Evolutionary conservation across 164 flowering plant species (phyloP).

Genomic region (Vitis amurensis): DNA sequence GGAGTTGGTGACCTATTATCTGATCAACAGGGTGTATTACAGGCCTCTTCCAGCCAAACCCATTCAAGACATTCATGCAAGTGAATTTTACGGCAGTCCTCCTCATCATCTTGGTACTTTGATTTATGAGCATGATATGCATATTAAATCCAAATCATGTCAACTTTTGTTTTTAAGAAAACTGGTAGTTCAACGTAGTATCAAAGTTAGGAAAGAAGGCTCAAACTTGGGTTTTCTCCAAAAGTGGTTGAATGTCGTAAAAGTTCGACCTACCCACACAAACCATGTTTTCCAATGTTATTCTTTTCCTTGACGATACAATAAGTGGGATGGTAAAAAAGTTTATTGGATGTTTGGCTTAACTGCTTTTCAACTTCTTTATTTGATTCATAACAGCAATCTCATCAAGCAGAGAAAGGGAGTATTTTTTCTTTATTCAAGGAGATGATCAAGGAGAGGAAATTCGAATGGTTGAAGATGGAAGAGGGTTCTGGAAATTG

Average conservation of each 20-base stretch:
- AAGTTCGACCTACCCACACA: too few species aligned
- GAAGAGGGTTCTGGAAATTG: constrained; percentile 3
- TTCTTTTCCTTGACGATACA: too few species aligned
- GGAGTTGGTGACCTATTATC: constrained; percentile 12
- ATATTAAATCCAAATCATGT: neutral
- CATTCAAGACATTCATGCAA: constrained; percentile 6
- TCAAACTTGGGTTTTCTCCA: too few species aligned
- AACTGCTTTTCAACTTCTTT: neutral
- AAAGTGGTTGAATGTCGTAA: too few species aligned
- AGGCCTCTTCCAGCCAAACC: neutral
- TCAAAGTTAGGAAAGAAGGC: too few species aligned
- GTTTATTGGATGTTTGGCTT: too few species aligned
- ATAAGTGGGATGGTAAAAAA: too few species aligned
- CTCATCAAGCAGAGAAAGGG: neutral
- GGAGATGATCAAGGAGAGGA: neutral
- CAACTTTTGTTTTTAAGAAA: too few species aligned
- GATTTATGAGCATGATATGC: neutral
- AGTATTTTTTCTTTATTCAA: constrained; percentile 5
- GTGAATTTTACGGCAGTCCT: constrained; percentile 3
- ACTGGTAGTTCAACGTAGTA: too few species aligned
- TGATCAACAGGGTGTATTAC: neutral
- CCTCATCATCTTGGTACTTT: constrained; percentile 2
- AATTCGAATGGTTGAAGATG: constrained; percentile 2
- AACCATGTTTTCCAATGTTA: too few species aligned
- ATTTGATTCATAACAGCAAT: neutral